Base-by-base conservation (phyloP, 2,329 filamentous ascomycete genomes). In the Phialocephala sp. region DNA sequence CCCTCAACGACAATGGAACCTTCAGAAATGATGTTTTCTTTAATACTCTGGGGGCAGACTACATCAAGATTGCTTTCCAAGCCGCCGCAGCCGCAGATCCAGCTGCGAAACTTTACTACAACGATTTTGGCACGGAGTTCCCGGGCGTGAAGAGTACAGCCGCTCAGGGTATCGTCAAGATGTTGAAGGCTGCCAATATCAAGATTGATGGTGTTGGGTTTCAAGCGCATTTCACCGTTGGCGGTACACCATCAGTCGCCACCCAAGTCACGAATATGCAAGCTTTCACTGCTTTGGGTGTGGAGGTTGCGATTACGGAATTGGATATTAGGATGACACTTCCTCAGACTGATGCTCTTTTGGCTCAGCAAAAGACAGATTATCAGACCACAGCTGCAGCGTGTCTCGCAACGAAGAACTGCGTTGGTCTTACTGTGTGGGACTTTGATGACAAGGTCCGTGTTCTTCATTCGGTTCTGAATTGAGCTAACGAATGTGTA, bases 141-240 rank as follows among this genome's bases (percentile, higher is more conserved):
- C 78, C 80, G 60, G 78, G 79, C 12, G 74, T 79, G 60, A 86
- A 87, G 77, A 80, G 80, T 14, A 78, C 80, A 32, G 78, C 75
- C 1, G 80, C 81, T 1, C 70, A 80, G 15, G 76, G 79, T n/a
- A 64, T 86, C 20, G 80, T 86, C 65, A 73, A 79, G 67, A 76
- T 80, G 37, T 68, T 85, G 60, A 77, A 83, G 70, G 70, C 76
- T 5, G 80, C 82, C 8, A 82, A 84, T 20, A 80, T 82, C 20
- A 83, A 82, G 66, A 87, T 90, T 69, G 84, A 89, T 69, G 87
- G 87, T 62, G 81, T 90, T 4, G 87, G 88, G n/a, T 80, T 89
- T 71, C 86, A 90, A 73, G 82, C 79, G 6, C 88, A 90, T 75
- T 82, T 89, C 62, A 83, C 86, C 64, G 82, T 83, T 4, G 84